phyloP scores from a whole-genome alignment of 148 eudicot genomes.

The Simmondsia chinensis region DNA sequence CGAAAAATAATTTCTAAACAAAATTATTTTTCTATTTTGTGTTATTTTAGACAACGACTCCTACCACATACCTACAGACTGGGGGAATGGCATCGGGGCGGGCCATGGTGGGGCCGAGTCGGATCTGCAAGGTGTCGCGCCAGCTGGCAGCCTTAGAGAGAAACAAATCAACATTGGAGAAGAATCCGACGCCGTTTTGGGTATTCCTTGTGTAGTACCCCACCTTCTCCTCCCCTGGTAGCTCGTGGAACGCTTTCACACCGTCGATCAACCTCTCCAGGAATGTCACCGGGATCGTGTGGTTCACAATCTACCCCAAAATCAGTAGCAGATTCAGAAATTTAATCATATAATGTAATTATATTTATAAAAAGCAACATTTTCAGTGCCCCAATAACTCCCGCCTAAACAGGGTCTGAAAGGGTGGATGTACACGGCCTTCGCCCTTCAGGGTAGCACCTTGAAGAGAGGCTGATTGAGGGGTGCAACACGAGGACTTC shows the following conservation, averaged over 20 bases:
- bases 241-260: constrained; percentile 35
- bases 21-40: too few species aligned
- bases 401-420: too few species aligned
- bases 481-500: too few species aligned
- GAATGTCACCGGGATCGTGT: constrained; percentile 21
- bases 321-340: too few species aligned
- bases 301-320: constrained; percentile 51
- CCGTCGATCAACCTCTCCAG: constrained; percentile 18
- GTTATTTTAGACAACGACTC: too few species aligned
- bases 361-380: too few species aligned
- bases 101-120: constrained; percentile 19
- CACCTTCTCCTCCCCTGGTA: constrained; percentile 23
- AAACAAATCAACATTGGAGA: constrained; percentile 52
- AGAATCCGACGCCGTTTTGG: constrained; percentile 23
- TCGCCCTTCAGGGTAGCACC: too few species aligned
- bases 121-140: constrained; percentile 51
- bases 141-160: constrained; percentile 62
- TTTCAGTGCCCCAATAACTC: too few species aligned
- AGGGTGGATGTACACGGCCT: too few species aligned
- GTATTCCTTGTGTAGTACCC: constrained; percentile 19
- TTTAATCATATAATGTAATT: too few species aligned
- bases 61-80: constrained; percentile 20
- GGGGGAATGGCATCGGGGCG: constrained; percentile 19
- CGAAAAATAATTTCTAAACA: too few species aligned
- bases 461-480: too few species aligned